A percentile compares a stretch with the other conserved stretches of the same genome.
phyloP scores from a whole-genome alignment of 176 grass and related monocot species.

The Ampelocalamus luodianensis region DNA sequence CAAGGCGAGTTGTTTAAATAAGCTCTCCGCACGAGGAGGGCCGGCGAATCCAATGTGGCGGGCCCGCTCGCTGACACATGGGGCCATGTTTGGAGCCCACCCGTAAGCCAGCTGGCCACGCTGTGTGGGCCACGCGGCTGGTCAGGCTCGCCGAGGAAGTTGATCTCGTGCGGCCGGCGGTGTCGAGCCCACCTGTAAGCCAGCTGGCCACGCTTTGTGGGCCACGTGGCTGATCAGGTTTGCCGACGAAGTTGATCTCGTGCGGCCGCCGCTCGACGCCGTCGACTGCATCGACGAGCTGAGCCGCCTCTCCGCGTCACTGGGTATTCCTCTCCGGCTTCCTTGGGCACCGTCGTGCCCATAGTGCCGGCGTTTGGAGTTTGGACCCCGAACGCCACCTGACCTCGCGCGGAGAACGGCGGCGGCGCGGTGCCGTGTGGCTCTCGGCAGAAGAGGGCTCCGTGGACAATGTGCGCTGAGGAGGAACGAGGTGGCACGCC shows the following conservation, averaged over 20 bases:
- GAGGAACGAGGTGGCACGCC: not conserved
- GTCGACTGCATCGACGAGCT: not conserved
- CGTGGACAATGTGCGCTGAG: too few species aligned
- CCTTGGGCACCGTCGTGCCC: not conserved
- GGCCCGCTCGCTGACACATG: not conserved
- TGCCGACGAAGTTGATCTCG: slow-evolving; percentile 25
- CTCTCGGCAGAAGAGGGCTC: not conserved
- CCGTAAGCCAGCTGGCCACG: not conserved
- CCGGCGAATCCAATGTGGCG: slow-evolving; percentile 14
- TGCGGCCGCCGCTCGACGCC: too few species aligned
- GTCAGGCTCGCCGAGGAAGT: slow-evolving; percentile 9
- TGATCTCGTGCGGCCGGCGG: not conserved
- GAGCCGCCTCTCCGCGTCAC: not conserved
- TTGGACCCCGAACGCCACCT: not conserved
- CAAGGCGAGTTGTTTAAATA: slow-evolving; percentile 31
- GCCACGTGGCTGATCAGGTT: not conserved
- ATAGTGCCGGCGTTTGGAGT: not conserved
- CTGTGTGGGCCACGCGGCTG: not conserved
- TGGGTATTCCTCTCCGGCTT: not conserved
- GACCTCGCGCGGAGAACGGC: too few species aligned
- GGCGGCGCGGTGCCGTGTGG: not conserved
- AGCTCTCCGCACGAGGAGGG: not conserved
- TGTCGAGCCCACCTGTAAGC: too few species aligned
- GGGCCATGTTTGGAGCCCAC: not conserved
- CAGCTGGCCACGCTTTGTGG: not conserved